Evolutionary conservation across 306 rosid species (phyloP), one percentile per base, ranked within the genome.

Genomic region (Chamaecrista fasciculata): DNA sequence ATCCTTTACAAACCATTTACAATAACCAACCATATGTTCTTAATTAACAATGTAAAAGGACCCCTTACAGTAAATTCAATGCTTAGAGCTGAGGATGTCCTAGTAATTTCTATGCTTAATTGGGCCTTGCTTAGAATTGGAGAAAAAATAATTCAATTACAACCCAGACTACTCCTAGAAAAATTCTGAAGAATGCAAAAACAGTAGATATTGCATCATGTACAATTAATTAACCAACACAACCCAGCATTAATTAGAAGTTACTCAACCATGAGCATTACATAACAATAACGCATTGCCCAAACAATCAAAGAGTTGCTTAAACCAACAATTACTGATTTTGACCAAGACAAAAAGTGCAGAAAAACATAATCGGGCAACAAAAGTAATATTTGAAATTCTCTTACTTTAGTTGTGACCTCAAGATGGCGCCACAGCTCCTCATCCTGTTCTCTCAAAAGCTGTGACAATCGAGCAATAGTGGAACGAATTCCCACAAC

Each of bases 371-470:
- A 3, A 16, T 19, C 3, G 16, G 20, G 64, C 0, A 6, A 59
- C 23, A 66, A 24, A 73, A 39, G 44, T 70, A 4, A 43, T 28
- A 52, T 21, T 18, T 58, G 64, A 62, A 75, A 26, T 28, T 29
- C 12, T 43, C 89, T 78, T 89, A 91, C 99, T 81, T 95, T 95
- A 62, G 96, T 91, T 58, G 97, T 91, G 79, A 95, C 46, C 84
- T 95, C 99, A 69, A 95, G 99, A 82, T 95, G 99, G 78, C 97
- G 99, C 99, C 99, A 95, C 52, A 95, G 82, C 84, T 95, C 99
- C 76, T 91, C 99, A 75, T 95, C 99, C 48, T 95, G 95, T 81
- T 91, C 92, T 82, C 80, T 89, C 75, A 95, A 80, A 85, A 91
- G 96, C 74, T 89, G 96, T 43, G 99, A 95, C 78, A 95, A 72